Evolutionary conservation across 345 rosid genomes (phyloP), one percentile per base, ranked within the genome.

Genomic region (Linum tenue): DNA sequence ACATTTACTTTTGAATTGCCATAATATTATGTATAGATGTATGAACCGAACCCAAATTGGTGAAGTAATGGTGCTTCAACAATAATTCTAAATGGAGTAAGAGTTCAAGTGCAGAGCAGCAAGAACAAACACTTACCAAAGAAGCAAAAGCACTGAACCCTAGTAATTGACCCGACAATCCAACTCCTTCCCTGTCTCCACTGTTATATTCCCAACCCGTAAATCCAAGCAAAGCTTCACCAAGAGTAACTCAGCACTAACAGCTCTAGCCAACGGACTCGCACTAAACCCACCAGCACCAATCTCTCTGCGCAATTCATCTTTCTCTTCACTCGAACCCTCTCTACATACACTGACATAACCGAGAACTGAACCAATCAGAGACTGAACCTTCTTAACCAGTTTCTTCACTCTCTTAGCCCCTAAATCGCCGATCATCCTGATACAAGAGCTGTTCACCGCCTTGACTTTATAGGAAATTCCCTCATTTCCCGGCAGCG

Each of bases 171-270:
- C 62, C 83, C 77, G 69, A 83, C 77, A 40, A 70, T 78, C 81
- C 83, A 75, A 65, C 36, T 81, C 81, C 63, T 76, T 77, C 76
- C 75, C 82, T 64, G 73, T 8, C 53, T 73, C 79, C 36, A 12
- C 43, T 55, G 72, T 72, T 17, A 36, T 39, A n/a, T 17, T 39
- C 40, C 72, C 72, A 55, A 56, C 42, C 67, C 62, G 53, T n/a
- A 82, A 66, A 65, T 72, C 72, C 73, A 82, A 65, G 66, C 80
- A 80, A 64, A 85, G 42, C 60, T 81, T 81, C 83, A 85, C 70
- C 79, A 80, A 72, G 64, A 83, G 80, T 4, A 71, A 65, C 73
- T 85, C 88, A 3, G 39, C 73, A 55, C 70, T 22, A 59, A 85
- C 88, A 17, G 76, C 67, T 61, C 91, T 83, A 1, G 76, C 84